These are phyloP conservation scores for Aspergillus nomiae DNA, from an alignment of 2,329 filamentous ascomycete genomes.

Conservation along the genomic window DNA sequence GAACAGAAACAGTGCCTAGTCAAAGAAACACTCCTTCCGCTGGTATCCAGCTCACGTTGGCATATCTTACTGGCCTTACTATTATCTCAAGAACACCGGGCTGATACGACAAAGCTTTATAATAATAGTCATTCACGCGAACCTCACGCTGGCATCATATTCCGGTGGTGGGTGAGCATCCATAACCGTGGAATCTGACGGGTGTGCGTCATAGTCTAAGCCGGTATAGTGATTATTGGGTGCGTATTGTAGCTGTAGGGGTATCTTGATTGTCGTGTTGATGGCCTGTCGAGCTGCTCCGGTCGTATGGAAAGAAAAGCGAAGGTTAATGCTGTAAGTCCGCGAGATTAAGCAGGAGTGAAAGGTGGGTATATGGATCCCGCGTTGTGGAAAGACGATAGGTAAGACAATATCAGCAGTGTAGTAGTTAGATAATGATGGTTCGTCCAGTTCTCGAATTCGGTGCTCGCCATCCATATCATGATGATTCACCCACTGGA, in stretches of 20 bases:
- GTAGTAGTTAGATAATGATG: background rate
- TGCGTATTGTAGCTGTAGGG: background rate
- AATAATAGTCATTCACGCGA: background rate
- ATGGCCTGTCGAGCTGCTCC: background rate
- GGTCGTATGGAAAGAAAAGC: background rate
- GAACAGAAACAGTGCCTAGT: background rate
- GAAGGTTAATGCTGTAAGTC: background rate
- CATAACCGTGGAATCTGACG: background rate
- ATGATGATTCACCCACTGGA: background rate
- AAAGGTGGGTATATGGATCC: background rate
- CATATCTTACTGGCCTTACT: background rate
- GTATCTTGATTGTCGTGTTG: background rate
- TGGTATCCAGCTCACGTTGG: background rate
- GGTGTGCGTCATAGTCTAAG: background rate
- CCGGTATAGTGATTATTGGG: background rate
- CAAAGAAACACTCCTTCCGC: background rate
- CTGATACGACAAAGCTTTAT: background rate
- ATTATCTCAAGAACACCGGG: too few species aligned
- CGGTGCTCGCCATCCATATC: too few species aligned
- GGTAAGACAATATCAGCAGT: background rate
- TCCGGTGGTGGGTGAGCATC: background rate
- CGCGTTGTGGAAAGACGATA: background rate
- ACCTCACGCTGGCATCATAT: background rate
- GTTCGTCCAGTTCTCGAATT: too few species aligned
- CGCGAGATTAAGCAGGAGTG: background rate